Base-by-base conservation (phyloP, 2,329 filamentous ascomycete species). In the Grosmannia clavigera region DNA sequence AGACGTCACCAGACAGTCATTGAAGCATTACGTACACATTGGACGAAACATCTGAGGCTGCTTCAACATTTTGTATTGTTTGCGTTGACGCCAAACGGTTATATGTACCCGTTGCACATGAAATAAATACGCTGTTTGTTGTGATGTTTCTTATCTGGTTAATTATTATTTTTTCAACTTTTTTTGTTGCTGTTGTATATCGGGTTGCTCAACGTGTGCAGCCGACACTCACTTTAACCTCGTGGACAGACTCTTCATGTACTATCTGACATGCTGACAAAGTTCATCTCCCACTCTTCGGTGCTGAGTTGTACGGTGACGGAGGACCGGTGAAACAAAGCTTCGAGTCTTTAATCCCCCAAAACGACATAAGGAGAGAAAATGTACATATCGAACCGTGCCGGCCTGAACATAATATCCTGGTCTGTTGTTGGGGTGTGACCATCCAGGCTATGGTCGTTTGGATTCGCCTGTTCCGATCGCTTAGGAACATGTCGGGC, bases 191-290 rank as follows among this genome's bases (percentile, higher is more conserved):
- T 63, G 57, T 60, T 54, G 50, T 38, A 54, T 53, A 43, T 53
- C 43, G 70, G 73, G 74, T 71, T 76, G 77, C 83, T 86, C 83
- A 77, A 86, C 83, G 81, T 81, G 75, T 74, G 75, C 73, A 66
- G 75, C 77, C 77, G 71, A 79, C 75, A 77, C 78, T 83, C 77
- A 83, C 83, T 86, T 86, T 84, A 86, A 86, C 83, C 83, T 86
- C 82, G 78, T 84, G 81, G 79, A 74, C 43, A 51, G 22, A 58
- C 25, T 74, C 73, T 72, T 27, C 53, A 52, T 38, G 38, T 38
- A 31, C n/a, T 59, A 50, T 72, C 72, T 31, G 27, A 50, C 25
- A 31, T 19, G 27, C 14, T 19, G 31, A 43, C 19, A 55, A 22
- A 29, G 33, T 33, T 33, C 16, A 38, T 53, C 19, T 60, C 74